phyloP scores from a whole-genome alignment of 495 filamentous ascomycete species.

The Barbatosphaeria neglecta region DNA sequence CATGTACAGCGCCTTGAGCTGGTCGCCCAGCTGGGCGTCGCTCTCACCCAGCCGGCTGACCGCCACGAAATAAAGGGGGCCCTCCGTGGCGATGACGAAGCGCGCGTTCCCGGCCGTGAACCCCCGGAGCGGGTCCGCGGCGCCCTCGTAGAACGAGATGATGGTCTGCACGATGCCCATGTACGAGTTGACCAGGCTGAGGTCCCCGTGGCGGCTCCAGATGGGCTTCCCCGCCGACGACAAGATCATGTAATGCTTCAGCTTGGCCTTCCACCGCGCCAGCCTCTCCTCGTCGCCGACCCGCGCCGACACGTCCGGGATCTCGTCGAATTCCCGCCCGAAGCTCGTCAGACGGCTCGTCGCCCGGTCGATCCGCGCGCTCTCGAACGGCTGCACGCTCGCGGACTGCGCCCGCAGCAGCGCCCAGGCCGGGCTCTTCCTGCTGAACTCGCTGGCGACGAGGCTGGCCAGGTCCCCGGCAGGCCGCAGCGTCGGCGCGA shows the following conservation, averaged over 20 bases:
- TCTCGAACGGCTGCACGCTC: slow-evolving; percentile 45
- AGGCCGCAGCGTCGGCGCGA: slow-evolving; percentile 59
- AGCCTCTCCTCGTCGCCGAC: slow-evolving; percentile 51
- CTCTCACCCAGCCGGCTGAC: slow-evolving; percentile 88
- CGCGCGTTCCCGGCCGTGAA: slow-evolving; percentile 76
- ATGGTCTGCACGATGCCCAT: slow-evolving; percentile 97
- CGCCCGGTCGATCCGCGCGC: slow-evolving; percentile 31
- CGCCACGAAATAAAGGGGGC: slow-evolving; percentile 83
- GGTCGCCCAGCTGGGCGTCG: slow-evolving; percentile 69
- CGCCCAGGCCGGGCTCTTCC: slow-evolving; percentile 49
- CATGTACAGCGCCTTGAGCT: slow-evolving; percentile 93
- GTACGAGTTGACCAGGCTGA: slow-evolving; percentile 77
- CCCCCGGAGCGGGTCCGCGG: slow-evolving; percentile 59
- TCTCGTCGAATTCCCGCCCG: slow-evolving; percentile 63
- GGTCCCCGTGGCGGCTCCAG: slow-evolving; percentile 86
- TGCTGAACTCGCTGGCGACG: slow-evolving; percentile 54
- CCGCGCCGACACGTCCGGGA: slow-evolving; percentile 51
- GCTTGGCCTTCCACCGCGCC: slow-evolving; percentile 67
- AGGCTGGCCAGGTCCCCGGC: slow-evolving; percentile 74
- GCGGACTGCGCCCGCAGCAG: slow-evolving; percentile 46
- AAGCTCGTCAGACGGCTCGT: slow-evolving; percentile 53
- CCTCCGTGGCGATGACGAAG: slow-evolving; percentile 74
- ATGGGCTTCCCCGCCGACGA: slow-evolving; percentile 98
- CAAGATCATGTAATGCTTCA: slow-evolving; percentile 93
- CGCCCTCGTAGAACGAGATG: slow-evolving; percentile 87